Evolutionary conservation across 2,329 filamentous ascomycete genomes (phyloP), one percentile per base, ranked within the genome.

Genomic region (Aspergillus floridensis): DNA sequence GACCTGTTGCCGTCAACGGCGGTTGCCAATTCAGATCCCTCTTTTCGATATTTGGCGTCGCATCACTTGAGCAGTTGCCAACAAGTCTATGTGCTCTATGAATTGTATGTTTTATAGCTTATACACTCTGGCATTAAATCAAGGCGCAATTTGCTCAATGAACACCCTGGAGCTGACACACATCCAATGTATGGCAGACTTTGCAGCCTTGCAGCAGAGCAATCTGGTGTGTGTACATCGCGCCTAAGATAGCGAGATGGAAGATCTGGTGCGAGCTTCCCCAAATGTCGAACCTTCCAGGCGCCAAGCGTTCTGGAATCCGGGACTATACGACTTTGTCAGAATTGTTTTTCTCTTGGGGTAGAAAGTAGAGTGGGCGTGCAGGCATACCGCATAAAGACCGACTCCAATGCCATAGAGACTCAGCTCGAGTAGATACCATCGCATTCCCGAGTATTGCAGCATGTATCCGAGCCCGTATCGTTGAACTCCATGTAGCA

Each of bases 371-470:
- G 32, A 35, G 44, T 38, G 53, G 48, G 53, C 29, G 53, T 56
- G 44, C 44, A 56, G 44, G 19, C 26, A 32, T 56, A 56, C 53
- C 53, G 38, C 53, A 46, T 56, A 56, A 31, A 56, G 44, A 56
- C 53, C 38, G 44, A 56, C 53, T 49, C 53, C 53, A 49, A 44
- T 49, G 38, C 54, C 59, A 59, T 66, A 66, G 19, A 66, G 55
- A 48, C 32, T 31, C 48, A 63, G 59, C 56, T 67, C 64, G 24
- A 60, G 53, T 14, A 66, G 60, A 57, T 62, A 65, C 59, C 60
- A 65, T 38, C 58, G 58, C 56, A 66, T 63, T 52, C 64, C 65
- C 32, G 59, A 60, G 58, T 64, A 61, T 31, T 63, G 57, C 29
- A 53, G 26, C 60, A 63, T 59, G 26, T 63, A 56, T 32, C 54